phyloP scores from a whole-genome alignment of 345 rosid genomes.

The Raphanus sativus region DNA sequence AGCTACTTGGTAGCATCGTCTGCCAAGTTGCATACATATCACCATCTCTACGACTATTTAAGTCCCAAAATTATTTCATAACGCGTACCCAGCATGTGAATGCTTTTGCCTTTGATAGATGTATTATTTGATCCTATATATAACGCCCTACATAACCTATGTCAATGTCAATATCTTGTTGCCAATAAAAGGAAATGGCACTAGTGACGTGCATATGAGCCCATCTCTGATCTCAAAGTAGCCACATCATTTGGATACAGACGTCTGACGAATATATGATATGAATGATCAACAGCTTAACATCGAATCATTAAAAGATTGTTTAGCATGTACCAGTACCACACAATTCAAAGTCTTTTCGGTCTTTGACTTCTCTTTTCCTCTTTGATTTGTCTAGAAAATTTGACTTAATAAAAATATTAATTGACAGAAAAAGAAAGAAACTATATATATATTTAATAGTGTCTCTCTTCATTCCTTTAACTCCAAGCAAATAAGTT shows the following conservation, averaged over 20 bases:
- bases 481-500: neutral
- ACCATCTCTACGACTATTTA: constrained; percentile 2
- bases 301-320: neutral
- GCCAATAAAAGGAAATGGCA: constrained; percentile 2
- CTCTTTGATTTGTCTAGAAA: neutral
- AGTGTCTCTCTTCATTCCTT: neutral
- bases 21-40: constrained; percentile 25
- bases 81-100: constrained; percentile 17
- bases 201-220: neutral
- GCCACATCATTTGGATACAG: neutral
- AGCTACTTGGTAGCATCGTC: constrained; percentile 9
- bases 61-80: neutral
- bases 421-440: neutral
- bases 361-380: constrained; percentile 15
- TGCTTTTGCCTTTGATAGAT: neutral
- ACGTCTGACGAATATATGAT: neutral
- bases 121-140: constrained; percentile 8
- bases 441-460: too few relatives aligned
- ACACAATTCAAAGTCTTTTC: neutral
- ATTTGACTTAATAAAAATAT: neutral
- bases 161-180: constrained; percentile 7
- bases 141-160: neutral
- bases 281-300: neutral
- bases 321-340: neutral
- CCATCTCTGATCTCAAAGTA: neutral